Conservation (phyloP, 345 rosid genomes). For the Eucalyptus caleyi region DNA sequence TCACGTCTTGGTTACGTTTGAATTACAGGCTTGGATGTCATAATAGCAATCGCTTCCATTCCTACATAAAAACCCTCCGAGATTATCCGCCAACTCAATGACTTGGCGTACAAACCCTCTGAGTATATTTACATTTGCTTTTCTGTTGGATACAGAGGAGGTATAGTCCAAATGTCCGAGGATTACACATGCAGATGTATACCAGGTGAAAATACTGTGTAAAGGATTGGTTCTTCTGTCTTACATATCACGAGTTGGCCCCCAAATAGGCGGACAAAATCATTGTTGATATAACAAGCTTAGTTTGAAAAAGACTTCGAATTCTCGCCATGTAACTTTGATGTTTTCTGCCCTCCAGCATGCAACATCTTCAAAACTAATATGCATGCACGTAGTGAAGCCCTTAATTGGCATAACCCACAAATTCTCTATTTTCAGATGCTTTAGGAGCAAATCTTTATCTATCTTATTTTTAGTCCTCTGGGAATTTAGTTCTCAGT, state of each 20-base stretch:
- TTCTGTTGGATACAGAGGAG: slow-evolving; percentile 28
- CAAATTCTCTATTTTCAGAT: background rate
- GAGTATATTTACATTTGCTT: background rate
- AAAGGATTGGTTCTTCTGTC: background rate
- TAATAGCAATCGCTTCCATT: slow-evolving; percentile 57
- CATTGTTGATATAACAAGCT: background rate
- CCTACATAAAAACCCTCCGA: slow-evolving; percentile 72
- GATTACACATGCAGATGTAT: slow-evolving; percentile 70
- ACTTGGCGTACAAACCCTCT: slow-evolving; percentile 19
- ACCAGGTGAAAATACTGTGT: slow-evolving; percentile 22
- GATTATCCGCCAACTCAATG: slow-evolving; percentile 55
- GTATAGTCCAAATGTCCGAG: slow-evolving; percentile 72
- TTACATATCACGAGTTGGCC: background rate
- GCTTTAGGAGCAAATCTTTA: background rate
- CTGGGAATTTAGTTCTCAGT: background rate
- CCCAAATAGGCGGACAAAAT: background rate
- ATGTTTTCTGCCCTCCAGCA: background rate
- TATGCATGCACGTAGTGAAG: background rate
- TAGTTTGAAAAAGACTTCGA: background rate
- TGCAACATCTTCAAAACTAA: background rate
- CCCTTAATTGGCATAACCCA: background rate
- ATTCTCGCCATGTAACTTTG: background rate
- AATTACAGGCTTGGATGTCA: slow-evolving; percentile 67
- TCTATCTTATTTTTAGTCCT: background rate
- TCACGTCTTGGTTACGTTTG: background rate